These are phyloP conservation scores for Penicillium corylophilum DNA, from an alignment of 2,329 filamentous ascomycete genomes.

Conservation along the genomic window DNA sequence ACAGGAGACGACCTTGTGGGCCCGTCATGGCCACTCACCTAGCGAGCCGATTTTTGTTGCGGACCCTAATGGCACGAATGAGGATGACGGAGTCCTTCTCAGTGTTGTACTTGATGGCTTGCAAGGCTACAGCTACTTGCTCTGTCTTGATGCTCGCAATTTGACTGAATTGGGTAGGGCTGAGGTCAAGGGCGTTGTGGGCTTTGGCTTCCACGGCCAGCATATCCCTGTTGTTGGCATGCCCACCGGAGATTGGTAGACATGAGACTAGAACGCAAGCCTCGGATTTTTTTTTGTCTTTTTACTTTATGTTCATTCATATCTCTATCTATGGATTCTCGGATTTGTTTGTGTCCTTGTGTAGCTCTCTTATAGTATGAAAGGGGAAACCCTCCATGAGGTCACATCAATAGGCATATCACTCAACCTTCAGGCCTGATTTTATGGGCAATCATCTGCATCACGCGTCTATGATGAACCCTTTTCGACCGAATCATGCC, in stretches of 20 bases:
- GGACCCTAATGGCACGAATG: conserved; percentile 29
- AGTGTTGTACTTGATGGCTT: conserved; percentile 55
- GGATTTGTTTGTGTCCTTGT: too few relatives aligned
- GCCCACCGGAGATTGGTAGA: conserved; percentile 29
- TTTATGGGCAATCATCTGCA: too few relatives aligned
- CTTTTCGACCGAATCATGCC: too few relatives aligned
- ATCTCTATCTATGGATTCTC: too few relatives aligned
- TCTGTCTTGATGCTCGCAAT: conserved; percentile 51
- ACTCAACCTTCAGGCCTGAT: too few relatives aligned
- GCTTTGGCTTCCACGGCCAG: conserved; percentile 56
- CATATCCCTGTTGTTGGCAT: conserved; percentile 31
- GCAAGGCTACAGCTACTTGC: conserved; percentile 52
- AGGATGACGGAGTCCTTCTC: conserved; percentile 56
- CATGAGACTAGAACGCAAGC: not conserved
- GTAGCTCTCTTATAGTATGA: too few relatives aligned
- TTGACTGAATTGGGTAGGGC: conserved; percentile 53
- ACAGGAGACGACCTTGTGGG: conserved; percentile 44
- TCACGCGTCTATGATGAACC: too few relatives aligned
- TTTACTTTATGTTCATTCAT: not conserved
- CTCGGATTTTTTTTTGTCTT: not conserved
- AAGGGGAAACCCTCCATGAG: too few relatives aligned
- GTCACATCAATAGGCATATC: too few relatives aligned
- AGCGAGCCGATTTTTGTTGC: conserved; percentile 56
- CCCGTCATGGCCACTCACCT: conserved; percentile 50
- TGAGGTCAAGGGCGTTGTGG: conserved; percentile 49